These are phyloP conservation scores for Arthrocladium fulminans DNA, from an alignment of 2,329 filamentous ascomycete genomes.

Conservation along the genomic window DNA sequence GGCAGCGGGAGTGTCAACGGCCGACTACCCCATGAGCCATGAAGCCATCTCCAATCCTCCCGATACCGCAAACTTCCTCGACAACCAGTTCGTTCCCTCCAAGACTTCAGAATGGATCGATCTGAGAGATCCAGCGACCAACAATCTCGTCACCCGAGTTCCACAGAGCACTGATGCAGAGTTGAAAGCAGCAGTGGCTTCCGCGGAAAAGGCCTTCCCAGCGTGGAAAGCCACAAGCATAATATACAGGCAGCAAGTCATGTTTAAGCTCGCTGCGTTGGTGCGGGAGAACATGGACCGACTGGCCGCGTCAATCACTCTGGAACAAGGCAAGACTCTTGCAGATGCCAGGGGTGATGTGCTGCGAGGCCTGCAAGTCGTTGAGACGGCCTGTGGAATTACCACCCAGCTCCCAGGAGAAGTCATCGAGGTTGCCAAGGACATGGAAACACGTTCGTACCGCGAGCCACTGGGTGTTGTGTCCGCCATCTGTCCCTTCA, in stretches of 20 bases:
- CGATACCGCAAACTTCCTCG: constrained; percentile 55
- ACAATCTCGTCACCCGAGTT: constrained; percentile 57
- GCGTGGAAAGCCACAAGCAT: constrained; percentile 53
- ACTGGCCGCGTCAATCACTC: constrained; percentile 55
- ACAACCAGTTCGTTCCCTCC: constrained; percentile 54
- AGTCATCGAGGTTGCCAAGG: constrained; percentile 60
- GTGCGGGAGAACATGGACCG: constrained; percentile 59
- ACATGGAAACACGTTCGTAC: constrained; percentile 61
- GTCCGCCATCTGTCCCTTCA: constrained; percentile 59
- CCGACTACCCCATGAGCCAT: constrained; percentile 50
- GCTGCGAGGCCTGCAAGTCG: constrained; percentile 56
- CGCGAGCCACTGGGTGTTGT: constrained; percentile 57
- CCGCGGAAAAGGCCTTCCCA: constrained; percentile 55
- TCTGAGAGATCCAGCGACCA: constrained; percentile 56
- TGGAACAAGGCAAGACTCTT: constrained; percentile 62
- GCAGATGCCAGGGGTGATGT: constrained; percentile 60
- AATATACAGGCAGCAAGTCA: constrained; percentile 53
- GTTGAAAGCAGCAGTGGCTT: constrained; percentile 52
- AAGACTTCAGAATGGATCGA: constrained; percentile 55
- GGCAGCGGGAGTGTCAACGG: constrained; percentile 40
- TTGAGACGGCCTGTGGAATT: constrained; percentile 59
- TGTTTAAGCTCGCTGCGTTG: constrained; percentile 57
- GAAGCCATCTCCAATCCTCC: constrained; percentile 46
- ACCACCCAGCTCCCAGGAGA: constrained; percentile 57
- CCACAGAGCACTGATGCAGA: constrained; percentile 58